Evolutionary conservation across 2,329 filamentous ascomycete genomes (phyloP).

Genomic region (Gnomoniopsis smithogilvyi): DNA sequence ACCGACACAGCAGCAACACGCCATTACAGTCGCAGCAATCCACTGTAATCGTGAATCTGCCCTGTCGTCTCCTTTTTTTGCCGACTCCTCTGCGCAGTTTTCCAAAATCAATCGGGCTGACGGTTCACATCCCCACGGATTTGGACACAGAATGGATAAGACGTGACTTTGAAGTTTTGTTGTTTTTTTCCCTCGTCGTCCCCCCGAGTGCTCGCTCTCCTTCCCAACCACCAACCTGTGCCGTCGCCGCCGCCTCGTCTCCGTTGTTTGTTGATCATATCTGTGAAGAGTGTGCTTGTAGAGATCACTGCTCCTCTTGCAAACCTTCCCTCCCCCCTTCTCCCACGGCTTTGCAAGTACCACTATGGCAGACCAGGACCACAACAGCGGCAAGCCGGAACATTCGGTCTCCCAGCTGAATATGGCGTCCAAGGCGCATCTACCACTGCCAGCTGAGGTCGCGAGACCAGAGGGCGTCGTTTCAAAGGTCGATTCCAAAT

Average conservation of each 20-base stretch:
- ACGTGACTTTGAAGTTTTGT: conserved; percentile 6
- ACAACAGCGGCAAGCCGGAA: conserved; percentile 8
- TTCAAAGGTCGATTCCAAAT: conserved; percentile 31
- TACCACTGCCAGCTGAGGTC: conserved; percentile 5
- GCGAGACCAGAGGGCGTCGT: not conserved
- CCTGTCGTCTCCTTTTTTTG: not conserved
- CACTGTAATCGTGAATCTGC: conserved; percentile 3
- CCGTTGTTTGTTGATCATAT: not conserved
- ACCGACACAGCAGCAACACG: too few relatives aligned
- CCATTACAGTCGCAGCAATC: not conserved
- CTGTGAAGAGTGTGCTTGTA: not conserved
- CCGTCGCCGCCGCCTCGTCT: too few relatives aligned
- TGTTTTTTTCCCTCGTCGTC: not conserved
- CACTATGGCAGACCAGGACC: conserved; percentile 10
- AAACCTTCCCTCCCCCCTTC: too few relatives aligned
- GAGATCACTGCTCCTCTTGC: not conserved
- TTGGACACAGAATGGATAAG: conserved; percentile 13
- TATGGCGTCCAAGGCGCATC: conserved; percentile 5
- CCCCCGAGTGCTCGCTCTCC: not conserved
- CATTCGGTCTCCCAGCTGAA: conserved; percentile 10
- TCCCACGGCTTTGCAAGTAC: not conserved
- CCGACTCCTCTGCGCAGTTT: not conserved
- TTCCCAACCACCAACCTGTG: too few relatives aligned
- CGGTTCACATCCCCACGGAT: not conserved
- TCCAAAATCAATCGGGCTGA: not conserved